A percentile compares a stretch with the other conserved stretches of the same genome.
These are phyloP conservation scores for Tuber aestivum DNA, from an alignment of 495 filamentous ascomycete species.

Conservation along the genomic window DNA sequence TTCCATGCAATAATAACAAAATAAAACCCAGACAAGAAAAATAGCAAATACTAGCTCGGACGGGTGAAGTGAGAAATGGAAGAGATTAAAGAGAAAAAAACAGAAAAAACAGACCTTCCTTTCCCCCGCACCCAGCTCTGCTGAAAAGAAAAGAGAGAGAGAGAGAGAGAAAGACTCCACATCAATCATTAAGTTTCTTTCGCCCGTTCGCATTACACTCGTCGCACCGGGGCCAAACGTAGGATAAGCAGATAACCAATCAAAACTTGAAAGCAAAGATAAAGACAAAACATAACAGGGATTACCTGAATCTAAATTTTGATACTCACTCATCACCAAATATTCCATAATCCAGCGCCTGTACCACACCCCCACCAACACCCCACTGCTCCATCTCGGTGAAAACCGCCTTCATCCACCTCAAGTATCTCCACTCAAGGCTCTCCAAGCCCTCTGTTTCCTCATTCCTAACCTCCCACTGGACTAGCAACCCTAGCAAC, in stretches of 20 bases:
- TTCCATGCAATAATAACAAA: neutral
- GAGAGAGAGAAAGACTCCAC: neutral
- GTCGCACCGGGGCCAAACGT: neutral
- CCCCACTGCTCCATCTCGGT: constrained; percentile 39
- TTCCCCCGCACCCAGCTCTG: neutral
- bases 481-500: constrained; percentile 26
- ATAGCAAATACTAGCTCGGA: neutral
- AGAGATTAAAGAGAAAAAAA: neutral
- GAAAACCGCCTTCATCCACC: constrained; percentile 39
- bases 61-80: neutral
- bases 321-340: constrained; percentile 24
- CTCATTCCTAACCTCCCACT: constrained; percentile 33
- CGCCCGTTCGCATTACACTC: neutral
- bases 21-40: neutral
- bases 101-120: neutral
- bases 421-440: constrained; percentile 39
- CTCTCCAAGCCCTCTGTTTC: constrained; percentile 33
- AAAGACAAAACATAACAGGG: neutral
- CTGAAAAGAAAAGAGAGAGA: neutral
- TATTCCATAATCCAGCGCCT: constrained; percentile 29
- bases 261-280: neutral
- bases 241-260: neutral
- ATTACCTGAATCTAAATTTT: neutral
- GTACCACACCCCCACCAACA: constrained; percentile 33
- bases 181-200: neutral